Percentiles rank a stretch among this genome's conserved stretches.
These are phyloP conservation scores for Bipolaris zeicola DNA, from an alignment of 2,329 filamentous ascomycete genomes.

Conservation along the genomic window DNA sequence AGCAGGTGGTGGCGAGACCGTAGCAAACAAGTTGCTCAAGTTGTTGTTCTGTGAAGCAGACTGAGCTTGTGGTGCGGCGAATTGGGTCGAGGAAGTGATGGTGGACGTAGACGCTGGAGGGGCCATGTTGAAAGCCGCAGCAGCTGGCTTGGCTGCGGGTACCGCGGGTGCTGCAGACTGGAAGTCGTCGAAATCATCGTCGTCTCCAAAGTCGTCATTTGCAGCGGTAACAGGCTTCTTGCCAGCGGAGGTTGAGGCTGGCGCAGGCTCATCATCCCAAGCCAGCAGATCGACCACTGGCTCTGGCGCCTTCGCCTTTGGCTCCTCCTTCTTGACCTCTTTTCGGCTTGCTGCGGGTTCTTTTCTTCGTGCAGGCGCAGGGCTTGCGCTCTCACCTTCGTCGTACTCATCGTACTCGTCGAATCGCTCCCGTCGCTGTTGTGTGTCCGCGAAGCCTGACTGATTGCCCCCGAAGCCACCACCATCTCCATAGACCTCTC, in stretches of 20 bases:
- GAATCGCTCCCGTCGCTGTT: slow-evolving; percentile 74
- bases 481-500: slow-evolving; percentile 89
- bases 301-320: slow-evolving; percentile 73
- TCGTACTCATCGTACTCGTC: slow-evolving; percentile 98
- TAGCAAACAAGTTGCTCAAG: slow-evolving; percentile 80
- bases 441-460: slow-evolving; percentile 68
- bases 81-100: slow-evolving; percentile 66
- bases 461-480: slow-evolving; percentile 85
- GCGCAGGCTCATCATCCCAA: slow-evolving; percentile 76
- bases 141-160: slow-evolving; percentile 41
- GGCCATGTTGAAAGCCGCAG: slow-evolving; percentile 53
- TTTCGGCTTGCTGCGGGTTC: slow-evolving; percentile 47
- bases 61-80: slow-evolving; percentile 81
- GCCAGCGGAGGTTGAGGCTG: slow-evolving; percentile 54
- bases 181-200: slow-evolving; percentile 98
- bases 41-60: slow-evolving; percentile 81
- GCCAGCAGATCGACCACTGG: slow-evolving; percentile 93
- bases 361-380: slow-evolving; percentile 58
- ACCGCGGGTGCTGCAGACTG: slow-evolving; percentile 72
- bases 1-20: slow-evolving; percentile 72
- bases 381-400: slow-evolving; percentile 66
- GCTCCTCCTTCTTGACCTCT: slow-evolving; percentile 68
- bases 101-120: slow-evolving; percentile 55
- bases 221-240: slow-evolving; percentile 51
- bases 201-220: slow-evolving; percentile 59